Evolutionary conservation across 495 filamentous ascomycete species (phyloP), one percentile per base, ranked within the genome.

Genomic region (Penicillium tannophilum): DNA sequence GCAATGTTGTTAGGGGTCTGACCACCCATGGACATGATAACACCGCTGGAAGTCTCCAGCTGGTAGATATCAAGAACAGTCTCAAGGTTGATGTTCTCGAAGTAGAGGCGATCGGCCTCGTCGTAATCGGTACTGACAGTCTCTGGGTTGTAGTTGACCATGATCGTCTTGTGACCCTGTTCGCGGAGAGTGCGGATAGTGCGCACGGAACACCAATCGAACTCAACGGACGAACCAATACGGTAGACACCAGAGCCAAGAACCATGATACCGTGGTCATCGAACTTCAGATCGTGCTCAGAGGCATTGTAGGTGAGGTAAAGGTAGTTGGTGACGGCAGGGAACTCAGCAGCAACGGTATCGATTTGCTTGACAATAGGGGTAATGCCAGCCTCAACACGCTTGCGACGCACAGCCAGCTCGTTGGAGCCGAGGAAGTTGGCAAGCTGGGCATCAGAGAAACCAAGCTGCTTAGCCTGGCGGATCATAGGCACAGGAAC

Each of bases 1-100:
- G 94, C 93, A 64, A 98, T 98, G 79, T 98, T 98, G 81, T 98
- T 98, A 1, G 94, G 93, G 12, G 92, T 97, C 70, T 98, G 94
- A 35, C 94, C 94, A 73, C 93, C 93, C 93, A 98, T 97, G 33
- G 93, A 93, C 58, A 96, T 91, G 62, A 98, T 86, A n/a, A 98
- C 91, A 62, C 94, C 94, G 62, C 84, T 88, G 0, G 93, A 88
- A 20, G 82, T 79, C 75, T 98, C 94, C 51, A 94, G 79, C 70
- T 96, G 88, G 72, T 97, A 98, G 66, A 98, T 95, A 68, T 98
- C 94, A 19, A 98, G 82, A 17, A 98, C 85, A 7, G 91, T 96
- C 74, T 98, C 94, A 20, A 98, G 73, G 70, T 88, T 95, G 76
- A 98, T 97, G 71, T 96, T 97, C 76, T 98, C 94, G 63, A 98